Evolutionary conservation across 495 filamentous ascomycete genomes (phyloP).

Genomic region (Aspergillus saccharolyticus): DNA sequence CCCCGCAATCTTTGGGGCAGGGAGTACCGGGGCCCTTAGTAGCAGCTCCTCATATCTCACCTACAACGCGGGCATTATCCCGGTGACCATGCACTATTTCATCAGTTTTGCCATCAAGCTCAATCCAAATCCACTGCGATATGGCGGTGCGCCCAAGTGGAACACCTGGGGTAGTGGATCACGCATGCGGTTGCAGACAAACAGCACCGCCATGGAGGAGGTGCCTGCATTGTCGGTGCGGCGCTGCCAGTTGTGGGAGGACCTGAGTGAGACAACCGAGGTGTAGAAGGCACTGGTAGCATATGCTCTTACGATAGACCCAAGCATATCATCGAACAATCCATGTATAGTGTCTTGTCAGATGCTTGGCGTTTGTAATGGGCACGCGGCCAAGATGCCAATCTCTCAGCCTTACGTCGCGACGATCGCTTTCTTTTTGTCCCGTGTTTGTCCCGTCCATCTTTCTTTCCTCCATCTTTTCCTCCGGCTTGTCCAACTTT

Average conservation of each 20-base stretch:
- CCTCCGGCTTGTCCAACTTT: too few relatives aligned
- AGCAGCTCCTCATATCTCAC: slow-evolving; percentile 18
- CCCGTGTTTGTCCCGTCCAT: background rate
- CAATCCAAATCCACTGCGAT: slow-evolving; percentile 50
- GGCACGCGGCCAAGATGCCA: background rate
- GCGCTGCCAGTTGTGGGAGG: slow-evolving; percentile 44
- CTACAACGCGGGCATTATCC: slow-evolving; percentile 43
- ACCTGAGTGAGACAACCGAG: slow-evolving; percentile 5
- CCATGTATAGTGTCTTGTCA: background rate
- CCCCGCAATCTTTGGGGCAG: slow-evolving; percentile 50
- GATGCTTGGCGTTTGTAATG: background rate
- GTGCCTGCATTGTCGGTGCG: slow-evolving; percentile 35
- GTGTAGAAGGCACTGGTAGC: too few relatives aligned
- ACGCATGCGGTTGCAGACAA: slow-evolving; percentile 45
- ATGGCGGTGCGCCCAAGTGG: slow-evolving; percentile 40
- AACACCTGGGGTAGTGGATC: slow-evolving; percentile 27
- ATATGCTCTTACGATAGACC: too few relatives aligned
- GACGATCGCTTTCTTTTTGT: background rate
- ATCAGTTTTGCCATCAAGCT: slow-evolving; percentile 57
- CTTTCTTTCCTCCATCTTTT: background rate
- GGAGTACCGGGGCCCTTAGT: slow-evolving; percentile 16
- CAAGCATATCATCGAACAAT: too few relatives aligned
- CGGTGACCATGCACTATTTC: slow-evolving; percentile 58
- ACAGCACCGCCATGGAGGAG: slow-evolving; percentile 50
- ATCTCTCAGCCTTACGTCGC: background rate